Conservation (phyloP, 331 rosid species). For the Quercus tomentella region DNA sequence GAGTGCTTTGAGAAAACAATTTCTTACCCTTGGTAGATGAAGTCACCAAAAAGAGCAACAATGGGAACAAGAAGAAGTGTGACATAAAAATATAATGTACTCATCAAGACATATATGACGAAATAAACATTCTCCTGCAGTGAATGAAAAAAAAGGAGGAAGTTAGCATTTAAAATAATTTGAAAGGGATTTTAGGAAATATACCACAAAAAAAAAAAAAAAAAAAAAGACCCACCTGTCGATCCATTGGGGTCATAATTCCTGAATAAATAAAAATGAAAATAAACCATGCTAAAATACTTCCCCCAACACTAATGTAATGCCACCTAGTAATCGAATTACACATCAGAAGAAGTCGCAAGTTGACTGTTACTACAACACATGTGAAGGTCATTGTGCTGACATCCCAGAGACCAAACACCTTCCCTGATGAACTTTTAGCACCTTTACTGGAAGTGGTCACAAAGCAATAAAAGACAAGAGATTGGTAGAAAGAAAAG, state of each 20-base stretch:
- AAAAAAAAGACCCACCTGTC: constrained; percentile 47
- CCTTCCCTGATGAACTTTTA: constrained; percentile 62
- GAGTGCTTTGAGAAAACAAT: constrained; percentile 7
- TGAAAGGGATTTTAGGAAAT: neutral
- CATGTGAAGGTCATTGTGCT: constrained; percentile 91
- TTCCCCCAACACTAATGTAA: constrained; percentile 89
- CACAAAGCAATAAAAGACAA: constrained; percentile 65
- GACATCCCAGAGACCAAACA: constrained; percentile 88
- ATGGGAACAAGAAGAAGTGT: constrained; percentile 72
- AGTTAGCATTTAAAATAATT: constrained; percentile 3
- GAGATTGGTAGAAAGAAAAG: constrained; percentile 79
- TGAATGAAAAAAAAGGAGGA: neutral
- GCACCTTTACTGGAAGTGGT: constrained; percentile 44
- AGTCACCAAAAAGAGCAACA: constrained; percentile 68
- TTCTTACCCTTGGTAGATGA: constrained; percentile 79
- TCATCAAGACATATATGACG: constrained; percentile 83
- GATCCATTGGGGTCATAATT: constrained; percentile 57
- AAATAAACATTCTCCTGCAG: constrained; percentile 79
- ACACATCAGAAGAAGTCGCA: constrained; percentile 79
- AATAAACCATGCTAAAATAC: constrained; percentile 83
- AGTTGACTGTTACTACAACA: constrained; percentile 80
- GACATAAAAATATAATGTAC: constrained; percentile 79
- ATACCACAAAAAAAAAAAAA: neutral
- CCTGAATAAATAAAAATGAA: constrained; percentile 74
- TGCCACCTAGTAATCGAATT: constrained; percentile 94